Conservation (phyloP, 768 basidiomycete genomes). For the Tulasnella sp. region DNA sequence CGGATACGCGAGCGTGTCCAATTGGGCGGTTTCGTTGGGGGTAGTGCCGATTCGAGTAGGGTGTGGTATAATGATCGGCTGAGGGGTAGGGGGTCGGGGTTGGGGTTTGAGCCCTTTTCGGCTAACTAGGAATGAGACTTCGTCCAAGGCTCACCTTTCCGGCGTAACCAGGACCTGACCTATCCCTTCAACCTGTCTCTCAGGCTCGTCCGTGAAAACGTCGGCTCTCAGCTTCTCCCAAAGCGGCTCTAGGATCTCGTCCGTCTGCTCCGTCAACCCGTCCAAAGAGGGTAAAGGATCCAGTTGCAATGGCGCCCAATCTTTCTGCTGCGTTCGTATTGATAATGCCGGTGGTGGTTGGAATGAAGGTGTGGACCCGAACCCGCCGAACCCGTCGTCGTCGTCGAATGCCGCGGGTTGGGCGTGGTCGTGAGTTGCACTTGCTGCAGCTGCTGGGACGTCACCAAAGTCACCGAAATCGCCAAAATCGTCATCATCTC, state of each 20-base stretch:
- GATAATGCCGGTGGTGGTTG: background rate
- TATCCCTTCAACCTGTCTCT: slow-evolving; percentile 73
- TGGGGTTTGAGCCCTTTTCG: slow-evolving; percentile 17
- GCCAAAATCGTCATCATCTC: slow-evolving; percentile 52
- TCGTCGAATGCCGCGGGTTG: background rate
- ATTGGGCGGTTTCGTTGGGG: slow-evolving; percentile 75
- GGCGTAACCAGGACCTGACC: slow-evolving; percentile 68
- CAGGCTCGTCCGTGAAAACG: slow-evolving; percentile 57
- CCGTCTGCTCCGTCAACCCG: slow-evolving; percentile 53
- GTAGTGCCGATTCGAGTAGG: slow-evolving; percentile 58
- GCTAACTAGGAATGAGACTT: no score
- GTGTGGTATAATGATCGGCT: slow-evolving; percentile 75
- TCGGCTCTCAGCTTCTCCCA: slow-evolving; percentile 45
- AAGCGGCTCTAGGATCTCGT: slow-evolving; percentile 56
- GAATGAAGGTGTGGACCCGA: slow-evolving; percentile 3
- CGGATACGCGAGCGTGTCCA: slow-evolving; percentile 92
- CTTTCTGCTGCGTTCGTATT: slow-evolving; percentile 21
- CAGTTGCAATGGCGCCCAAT: slow-evolving; percentile 57
- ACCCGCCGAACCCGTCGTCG: slow-evolving; percentile 7
- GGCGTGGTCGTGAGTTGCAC: background rate
- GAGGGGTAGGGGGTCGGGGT: background rate
- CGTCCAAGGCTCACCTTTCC: slow-evolving; percentile 66
- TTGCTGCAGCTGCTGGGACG: slow-evolving; percentile 25
- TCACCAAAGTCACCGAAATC: slow-evolving; percentile 63
- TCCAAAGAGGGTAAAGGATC: slow-evolving; percentile 54